Evolutionary conservation across 352 stramenopile genomes (phyloP), one percentile per base, ranked within the genome.

Genomic region (Thalassiosira mediterranea): DNA sequence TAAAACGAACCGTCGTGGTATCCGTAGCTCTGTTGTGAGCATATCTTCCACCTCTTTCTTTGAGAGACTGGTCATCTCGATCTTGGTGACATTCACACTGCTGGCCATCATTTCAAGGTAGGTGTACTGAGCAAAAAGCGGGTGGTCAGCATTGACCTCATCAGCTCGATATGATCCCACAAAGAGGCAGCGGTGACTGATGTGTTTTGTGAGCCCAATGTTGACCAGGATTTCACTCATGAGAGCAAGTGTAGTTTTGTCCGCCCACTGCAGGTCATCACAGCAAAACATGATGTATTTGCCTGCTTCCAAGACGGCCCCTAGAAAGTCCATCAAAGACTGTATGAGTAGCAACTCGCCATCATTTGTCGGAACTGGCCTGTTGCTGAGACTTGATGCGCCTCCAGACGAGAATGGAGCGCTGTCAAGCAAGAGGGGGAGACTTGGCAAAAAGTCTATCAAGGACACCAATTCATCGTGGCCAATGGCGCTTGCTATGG

Each of bases 1-100:
- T 10, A 47, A 4, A 29, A 79, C 74, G 7, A 75, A 15, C 34
- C 74, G 51, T 32, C 53, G 34, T 17, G 74, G 67, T 23, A 83
- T 31, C 23, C 58, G 25, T 19, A 76, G 40, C n/a, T 76, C 64
- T 1, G 51, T 49, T 37, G 49, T 64, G 3, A 81, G 23, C 65
- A 81, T 81, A 31, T 69, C 48, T 17, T 11, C 38, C 4, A 81
- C 46, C 49, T 76, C 72, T 34, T 56, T n/a, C 11, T 72, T 68
- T n/a, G 72, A 65, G 3, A 81, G 42, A 32, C 26, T 69, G 1
- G 52, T 61, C 3, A 81, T 31, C 7, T 67, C 29, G 5, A 81
- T 68, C 37, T 68, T 26, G 1, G 58, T 64, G 5, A 63, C n/a
- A 19, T 56, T 63, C 2, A 76, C 48, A 46, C 32, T 58, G 52